Evolutionary conservation across 495 filamentous ascomycete genomes (phyloP), one percentile per base, ranked within the genome.

Genomic region (Penicillium egyptiacum): DNA sequence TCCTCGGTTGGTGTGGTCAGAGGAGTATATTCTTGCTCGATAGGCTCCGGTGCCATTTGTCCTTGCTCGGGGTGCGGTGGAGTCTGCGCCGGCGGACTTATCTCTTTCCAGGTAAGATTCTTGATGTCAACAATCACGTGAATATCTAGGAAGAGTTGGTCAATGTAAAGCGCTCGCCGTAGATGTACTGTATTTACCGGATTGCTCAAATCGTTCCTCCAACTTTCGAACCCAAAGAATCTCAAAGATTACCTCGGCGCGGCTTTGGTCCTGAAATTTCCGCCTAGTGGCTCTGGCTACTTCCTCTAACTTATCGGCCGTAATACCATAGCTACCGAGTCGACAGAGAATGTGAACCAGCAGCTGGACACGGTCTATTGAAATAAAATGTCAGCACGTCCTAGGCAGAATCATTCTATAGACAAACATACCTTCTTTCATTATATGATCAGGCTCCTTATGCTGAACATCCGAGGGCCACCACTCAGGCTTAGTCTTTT

Each of bases 391-490:
- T 56, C 16, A 49, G 52, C 42, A 35, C 51, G 43, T 47, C 52
- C 23, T 7, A 35, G 22, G 54, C n/a, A 28, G 8, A 45, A 17
- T 25, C 14, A 31, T 20, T 20, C 10, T 56, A 39, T 30, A 42
- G 19, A n/a, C 9, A 33, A 26, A 56, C 81, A 70, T 72, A 93
- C 90, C 83, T 54, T 81, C 79, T 75, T 89, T 95, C 60, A 78
- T 77, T 23, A 92, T 62, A 67, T 97, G 91, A 62, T 96, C 90
- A 0, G 92, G 91, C 72, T 96, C 92, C 63, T 81, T 89, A 68
- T 94, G 89, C 17, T 82, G 75, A 41, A 70, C 64, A 53, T 60
- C 60, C 20, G 77, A 75, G 0, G 90, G 90, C 92, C 92, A 97
- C 89, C 90, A 96, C 14, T 78, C 75, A 12, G 92, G 92, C 28